Conservation (phyloP, 768 basidiomycete genomes). For the Tulasnella sp. region DNA sequence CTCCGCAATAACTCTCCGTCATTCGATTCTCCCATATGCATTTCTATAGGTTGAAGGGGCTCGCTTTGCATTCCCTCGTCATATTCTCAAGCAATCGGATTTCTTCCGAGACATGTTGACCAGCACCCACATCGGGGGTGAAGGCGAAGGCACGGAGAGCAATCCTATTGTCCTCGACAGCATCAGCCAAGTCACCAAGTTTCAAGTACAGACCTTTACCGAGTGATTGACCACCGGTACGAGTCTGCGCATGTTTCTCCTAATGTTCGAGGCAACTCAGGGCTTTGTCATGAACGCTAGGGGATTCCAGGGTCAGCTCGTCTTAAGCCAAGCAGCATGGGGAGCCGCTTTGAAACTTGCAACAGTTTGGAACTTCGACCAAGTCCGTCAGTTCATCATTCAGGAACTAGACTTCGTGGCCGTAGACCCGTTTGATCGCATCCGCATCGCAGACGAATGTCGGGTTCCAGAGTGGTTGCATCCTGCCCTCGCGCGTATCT, state of each 20-base stretch:
- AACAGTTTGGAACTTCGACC: not conserved
- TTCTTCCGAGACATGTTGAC: not conserved
- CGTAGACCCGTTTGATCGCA: not conserved
- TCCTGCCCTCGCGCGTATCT: not conserved
- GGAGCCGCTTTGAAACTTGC: not conserved
- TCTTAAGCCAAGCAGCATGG: not conserved
- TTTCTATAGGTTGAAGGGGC: not conserved
- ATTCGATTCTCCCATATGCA: not conserved
- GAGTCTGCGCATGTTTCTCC: not conserved
- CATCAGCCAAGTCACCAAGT: not conserved
- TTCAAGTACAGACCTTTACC: not conserved
- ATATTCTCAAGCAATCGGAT: not conserved
- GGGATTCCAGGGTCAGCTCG: not conserved
- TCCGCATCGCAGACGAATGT: not conserved
- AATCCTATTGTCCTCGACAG: not conserved
- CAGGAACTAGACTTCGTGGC: not conserved
- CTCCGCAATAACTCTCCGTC: not conserved
- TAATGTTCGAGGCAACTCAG: not conserved
- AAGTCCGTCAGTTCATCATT: not conserved
- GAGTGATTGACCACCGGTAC: not conserved
- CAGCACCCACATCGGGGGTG: not conserved
- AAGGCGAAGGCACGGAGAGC: not conserved
- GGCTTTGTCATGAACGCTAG: not conserved
- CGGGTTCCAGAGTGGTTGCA: conserved; percentile 8
- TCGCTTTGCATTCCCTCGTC: not conserved